Base-by-base conservation (phyloP, 1,284 basidiomycete genomes). In the Malassezia restricta region DNA sequence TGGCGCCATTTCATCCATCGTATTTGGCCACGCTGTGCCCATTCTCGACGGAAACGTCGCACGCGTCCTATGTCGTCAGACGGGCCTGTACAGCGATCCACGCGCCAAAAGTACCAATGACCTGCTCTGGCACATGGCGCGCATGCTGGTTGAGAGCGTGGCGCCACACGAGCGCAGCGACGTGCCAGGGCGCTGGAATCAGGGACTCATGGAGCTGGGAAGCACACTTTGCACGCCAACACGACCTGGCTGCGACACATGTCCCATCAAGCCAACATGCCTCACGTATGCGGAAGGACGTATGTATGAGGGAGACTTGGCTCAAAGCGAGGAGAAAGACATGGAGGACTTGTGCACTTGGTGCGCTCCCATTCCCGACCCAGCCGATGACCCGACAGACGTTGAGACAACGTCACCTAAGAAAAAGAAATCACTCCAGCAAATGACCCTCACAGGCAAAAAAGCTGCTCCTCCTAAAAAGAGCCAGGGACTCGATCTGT, bases 1-100 rank as follows among this genome's bases (percentile, higher is more conserved):
- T 8, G 79, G 70, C 15, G 70, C 70, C 4, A 68, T 72, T 11
- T 64, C 59, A 14, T 61, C 59, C 11, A 72, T 72, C 39, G 68
- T 69, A 4, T 72, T 65, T 38, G 70, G 70, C 3, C 51, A 61
- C 14, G 51, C 66, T 0, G 67, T 58, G 5, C 65, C 68, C 8
- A 65, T 71, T 14, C 48, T 72, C 11, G 70, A 72, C 35, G 69
- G 69, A 5, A 72, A 72, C 27, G 64, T 71, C 11, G 54, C 58
- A 5, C 52, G 70, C 15, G 70, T 72, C 1, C 43, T 71, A 8
- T 58, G 62, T 44, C 54, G 70, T 20, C 70, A 72, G 43, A 37
- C 63, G 17, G 70, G 40, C 4, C 35, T 71, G n/a, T 61, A 64
- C 33, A 62, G 64, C 2, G 61, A 62, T 47, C 58, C 63, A 3